phyloP scores from a whole-genome alignment of 345 rosid species.

The Hibiscus syriacus region DNA sequence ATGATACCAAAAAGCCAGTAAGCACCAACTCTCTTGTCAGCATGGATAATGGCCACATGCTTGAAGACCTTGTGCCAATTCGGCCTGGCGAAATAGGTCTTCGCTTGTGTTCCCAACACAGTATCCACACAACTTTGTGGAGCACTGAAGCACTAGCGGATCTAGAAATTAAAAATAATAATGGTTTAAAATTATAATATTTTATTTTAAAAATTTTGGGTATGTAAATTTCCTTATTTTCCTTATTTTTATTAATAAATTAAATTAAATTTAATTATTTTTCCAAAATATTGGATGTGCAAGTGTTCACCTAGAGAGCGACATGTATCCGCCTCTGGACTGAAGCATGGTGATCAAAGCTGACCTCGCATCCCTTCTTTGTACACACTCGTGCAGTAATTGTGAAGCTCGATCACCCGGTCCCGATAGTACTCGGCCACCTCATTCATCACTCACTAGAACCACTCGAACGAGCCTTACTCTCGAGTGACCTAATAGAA shows the following conservation, averaged over 20 bases:
- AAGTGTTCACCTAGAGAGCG: no score
- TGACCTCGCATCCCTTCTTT: conserved; percentile 91
- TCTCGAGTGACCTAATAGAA: conserved; percentile 86
- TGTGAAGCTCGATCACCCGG: conserved; percentile 57
- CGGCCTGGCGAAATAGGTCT: conserved; percentile 63
- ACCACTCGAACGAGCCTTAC: conserved; percentile 83
- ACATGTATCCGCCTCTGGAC: no score
- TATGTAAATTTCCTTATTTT: no score
- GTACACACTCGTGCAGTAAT: conserved; percentile 64
- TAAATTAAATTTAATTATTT: no score
- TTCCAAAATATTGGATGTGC: no score
- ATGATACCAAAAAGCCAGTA: no score
- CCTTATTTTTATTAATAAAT: no score
- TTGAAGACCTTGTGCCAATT: conserved; percentile 66
- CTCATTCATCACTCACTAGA: conserved; percentile 64
- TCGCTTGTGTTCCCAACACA: conserved; percentile 56
- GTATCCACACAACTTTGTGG: conserved; percentile 56
- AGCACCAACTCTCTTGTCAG: conserved; percentile 59
- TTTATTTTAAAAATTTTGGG: no score
- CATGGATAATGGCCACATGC: conserved; percentile 55
- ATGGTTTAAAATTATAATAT: no score
- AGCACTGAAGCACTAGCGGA: conserved; percentile 68
- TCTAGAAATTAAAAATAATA: no score
- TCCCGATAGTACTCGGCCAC: conserved; percentile 61
- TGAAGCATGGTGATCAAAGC: conserved; percentile 75